These are phyloP conservation scores for Diaporthe batatas DNA, from an alignment of 2,329 filamentous ascomycete genomes.

Conservation along the genomic window DNA sequence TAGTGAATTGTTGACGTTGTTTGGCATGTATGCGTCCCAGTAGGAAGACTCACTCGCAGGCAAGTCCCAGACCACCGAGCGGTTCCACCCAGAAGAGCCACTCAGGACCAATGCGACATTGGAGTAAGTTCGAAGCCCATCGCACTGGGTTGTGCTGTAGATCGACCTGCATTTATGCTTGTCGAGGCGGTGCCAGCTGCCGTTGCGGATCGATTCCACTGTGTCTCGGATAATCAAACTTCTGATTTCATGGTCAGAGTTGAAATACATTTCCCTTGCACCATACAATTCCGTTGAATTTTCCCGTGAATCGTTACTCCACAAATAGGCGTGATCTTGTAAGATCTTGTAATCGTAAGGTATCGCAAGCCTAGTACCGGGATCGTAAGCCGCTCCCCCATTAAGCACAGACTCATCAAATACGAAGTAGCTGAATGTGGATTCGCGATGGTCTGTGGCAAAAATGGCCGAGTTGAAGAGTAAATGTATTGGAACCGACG, in stretches of 20 bases:
- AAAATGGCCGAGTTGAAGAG: conserved; percentile 45
- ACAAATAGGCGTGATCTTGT: not conserved
- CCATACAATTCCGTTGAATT: not conserved
- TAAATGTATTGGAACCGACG: conserved; percentile 48
- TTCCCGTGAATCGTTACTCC: too few relatives aligned
- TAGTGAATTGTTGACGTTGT: not conserved
- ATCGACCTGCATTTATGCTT: not conserved
- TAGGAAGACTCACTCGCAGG: not conserved
- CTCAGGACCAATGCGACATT: not conserved
- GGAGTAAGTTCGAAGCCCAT: not conserved
- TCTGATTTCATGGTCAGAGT: not conserved
- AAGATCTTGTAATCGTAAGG: not conserved
- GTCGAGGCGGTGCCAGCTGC: not conserved
- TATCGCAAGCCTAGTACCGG: conserved; percentile 10
- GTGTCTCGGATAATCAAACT: too few relatives aligned
- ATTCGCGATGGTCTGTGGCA: conserved; percentile 35
- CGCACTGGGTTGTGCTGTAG: not conserved
- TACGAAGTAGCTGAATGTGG: conserved; percentile 39
- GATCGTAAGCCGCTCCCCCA: conserved; percentile 14
- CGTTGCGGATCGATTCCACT: not conserved
- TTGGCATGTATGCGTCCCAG: conserved; percentile 1
- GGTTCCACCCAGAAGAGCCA: not conserved
- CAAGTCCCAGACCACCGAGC: not conserved
- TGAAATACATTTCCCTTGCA: not conserved
- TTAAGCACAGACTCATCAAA: conserved; percentile 40